These are phyloP conservation scores for Lachancea meyersii DNA, from an alignment of 805 yeast genomes.

Conservation along the genomic window DNA sequence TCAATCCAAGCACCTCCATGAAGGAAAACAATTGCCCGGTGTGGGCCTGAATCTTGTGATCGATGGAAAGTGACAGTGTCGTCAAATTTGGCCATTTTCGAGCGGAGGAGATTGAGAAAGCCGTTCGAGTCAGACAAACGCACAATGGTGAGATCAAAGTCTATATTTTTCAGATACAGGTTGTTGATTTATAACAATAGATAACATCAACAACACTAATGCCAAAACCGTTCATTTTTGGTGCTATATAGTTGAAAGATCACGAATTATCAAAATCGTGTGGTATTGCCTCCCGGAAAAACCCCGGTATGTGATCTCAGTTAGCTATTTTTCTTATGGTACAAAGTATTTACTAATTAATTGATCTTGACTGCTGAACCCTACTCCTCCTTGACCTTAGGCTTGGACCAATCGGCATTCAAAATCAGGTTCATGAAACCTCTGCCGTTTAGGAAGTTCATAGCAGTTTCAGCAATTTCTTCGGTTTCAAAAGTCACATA, in stretches of 20 bases:
- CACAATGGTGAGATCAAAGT: no score
- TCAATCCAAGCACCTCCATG: slow-evolving; percentile 94
- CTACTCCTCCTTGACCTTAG: slow-evolving; percentile 18
- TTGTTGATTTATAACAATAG: no score
- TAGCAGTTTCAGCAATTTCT: slow-evolving; percentile 67
- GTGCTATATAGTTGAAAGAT: no score
- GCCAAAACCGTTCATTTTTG: no score
- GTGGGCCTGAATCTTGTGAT: background rate
- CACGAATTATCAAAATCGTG: no score
- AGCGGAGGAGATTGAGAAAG: background rate
- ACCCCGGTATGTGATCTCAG: no score
- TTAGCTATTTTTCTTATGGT: slow-evolving; percentile 1
- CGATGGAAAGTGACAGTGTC: slow-evolving; percentile 13
- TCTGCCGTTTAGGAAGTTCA: slow-evolving; percentile 73
- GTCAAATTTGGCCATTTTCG: slow-evolving; percentile 8
- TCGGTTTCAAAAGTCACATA: slow-evolving; percentile 75
- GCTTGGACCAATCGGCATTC: slow-evolving; percentile 56
- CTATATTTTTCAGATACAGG: no score
- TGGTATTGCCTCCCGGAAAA: no score
- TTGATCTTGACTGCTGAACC: background rate
- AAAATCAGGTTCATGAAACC: slow-evolving; percentile 88
- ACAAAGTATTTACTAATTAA: slow-evolving; percentile 4
- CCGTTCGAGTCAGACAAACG: no score
- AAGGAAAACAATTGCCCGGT: slow-evolving; percentile 44
- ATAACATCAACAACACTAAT: no score